Base-by-base conservation (phyloP, 179 eudicot species). In the Vitellaria paradoxa region DNA sequence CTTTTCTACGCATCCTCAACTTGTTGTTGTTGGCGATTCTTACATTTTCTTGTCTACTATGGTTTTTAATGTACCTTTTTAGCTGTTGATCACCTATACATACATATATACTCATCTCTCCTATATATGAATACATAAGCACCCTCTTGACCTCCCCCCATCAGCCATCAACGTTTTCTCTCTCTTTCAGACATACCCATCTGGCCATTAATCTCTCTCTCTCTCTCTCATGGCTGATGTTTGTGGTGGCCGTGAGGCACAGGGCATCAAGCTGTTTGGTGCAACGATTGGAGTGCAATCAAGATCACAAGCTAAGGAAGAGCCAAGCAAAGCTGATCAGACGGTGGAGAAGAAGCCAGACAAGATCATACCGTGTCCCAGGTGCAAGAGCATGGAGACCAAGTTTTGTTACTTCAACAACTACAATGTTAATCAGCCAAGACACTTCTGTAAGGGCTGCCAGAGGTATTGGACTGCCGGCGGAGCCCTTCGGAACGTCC, bases 381-480 rank as follows among this genome's bases (percentile, higher is more conserved):
- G 92, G 74, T 89, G 92, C 81, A 83, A 87, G 13, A 86, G 89
- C 76, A 86, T 86, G 92, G 92, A 87, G 17, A 87, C 92, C 8
- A 89, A 89, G 61, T 89, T 89, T 30, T 89, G 89, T 65, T 88
- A 88, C 84, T 88, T 88, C 82, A 88, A 88, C 80, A 89, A 89
- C 74, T 89, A 89, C 78, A 89, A 89, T 68, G 89, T 89, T 47
- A 89, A 87, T 62, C 92, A 89, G 73, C 92, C 92, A 1, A 72
- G 92, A 1, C 91, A 89, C 87, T 89, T 87, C 15, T 89, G 92
- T 10, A 87, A 83, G 82, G 89, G 90, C 46, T 89, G 92, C 74
- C 92, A 87, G 68, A 65, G 92, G 75, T 89, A 89, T 61, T 89
- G 92, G 92, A 89, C 92, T 5, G 90, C 90, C 45, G 92, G 92